A percentile compares a stretch with the other conserved stretches of the same genome.
These are phyloP conservation scores for Suillus americanus DNA, from an alignment of 768 basidiomycete genomes.

Conservation along the genomic window DNA sequence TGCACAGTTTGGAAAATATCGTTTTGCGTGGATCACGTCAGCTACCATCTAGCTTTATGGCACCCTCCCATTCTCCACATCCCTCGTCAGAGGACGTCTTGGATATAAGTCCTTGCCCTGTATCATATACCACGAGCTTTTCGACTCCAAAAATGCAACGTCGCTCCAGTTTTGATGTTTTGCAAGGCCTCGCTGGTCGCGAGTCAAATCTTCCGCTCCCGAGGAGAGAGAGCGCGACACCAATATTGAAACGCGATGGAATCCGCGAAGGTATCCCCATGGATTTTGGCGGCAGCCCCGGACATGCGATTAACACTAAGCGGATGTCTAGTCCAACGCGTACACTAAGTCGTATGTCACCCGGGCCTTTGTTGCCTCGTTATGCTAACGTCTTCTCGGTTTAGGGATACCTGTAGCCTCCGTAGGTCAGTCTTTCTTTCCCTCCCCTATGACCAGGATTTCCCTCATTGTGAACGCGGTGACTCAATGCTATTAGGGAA, in stretches of 20 bases:
- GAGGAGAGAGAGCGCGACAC: constrained; percentile 45
- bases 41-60: constrained; percentile 41
- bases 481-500: constrained; percentile 53
- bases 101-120: constrained; percentile 32
- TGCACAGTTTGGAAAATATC: constrained; percentile 66
- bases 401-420: constrained; percentile 76
- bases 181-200: constrained; percentile 70
- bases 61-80: constrained; percentile 38
- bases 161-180: constrained; percentile 70
- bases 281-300: constrained; percentile 44
- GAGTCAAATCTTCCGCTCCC: constrained; percentile 76
- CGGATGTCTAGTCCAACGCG: constrained; percentile 72
- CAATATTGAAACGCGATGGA: constrained; percentile 45
- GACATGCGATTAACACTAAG: constrained; percentile 41
- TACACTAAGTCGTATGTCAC: constrained; percentile 72
- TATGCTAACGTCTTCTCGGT: constrained; percentile 20
- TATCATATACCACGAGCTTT: constrained; percentile 31
- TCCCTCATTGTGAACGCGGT: constrained; percentile 21
- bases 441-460: constrained; percentile 10
- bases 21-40: constrained; percentile 69
- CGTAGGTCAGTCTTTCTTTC: constrained; percentile 56
- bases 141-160: constrained; percentile 53
- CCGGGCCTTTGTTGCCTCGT: constrained; percentile 9
- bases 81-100: constrained; percentile 34
- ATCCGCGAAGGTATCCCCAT: constrained; percentile 77